These are phyloP conservation scores for Dictyostelium firmibasis DNA, from an alignment of 78 protist species.

Conservation along the genomic window DNA sequence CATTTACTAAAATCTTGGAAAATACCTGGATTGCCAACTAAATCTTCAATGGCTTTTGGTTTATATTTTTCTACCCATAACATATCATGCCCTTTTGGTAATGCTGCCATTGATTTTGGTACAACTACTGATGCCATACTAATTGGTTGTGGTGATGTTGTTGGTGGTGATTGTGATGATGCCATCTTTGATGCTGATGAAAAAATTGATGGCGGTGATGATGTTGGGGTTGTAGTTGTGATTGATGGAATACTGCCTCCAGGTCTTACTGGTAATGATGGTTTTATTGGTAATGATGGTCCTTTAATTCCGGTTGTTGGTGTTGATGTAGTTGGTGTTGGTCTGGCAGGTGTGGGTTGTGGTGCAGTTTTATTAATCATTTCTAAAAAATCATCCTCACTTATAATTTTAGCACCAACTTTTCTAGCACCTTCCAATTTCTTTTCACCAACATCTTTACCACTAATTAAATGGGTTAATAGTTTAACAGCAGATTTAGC, in stretches of 20 bases:
- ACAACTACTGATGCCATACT: not conserved
- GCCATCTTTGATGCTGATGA: not conserved
- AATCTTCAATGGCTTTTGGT: conserved; percentile 74
- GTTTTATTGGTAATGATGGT: not conserved
- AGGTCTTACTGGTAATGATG: not conserved
- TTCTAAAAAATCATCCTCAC: conserved; percentile 72
- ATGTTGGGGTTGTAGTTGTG: not conserved
- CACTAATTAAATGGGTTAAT: conserved; percentile 47
- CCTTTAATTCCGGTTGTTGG: not conserved
- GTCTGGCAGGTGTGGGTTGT: not conserved
- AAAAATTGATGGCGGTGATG: not conserved
- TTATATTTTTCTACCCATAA: conserved; percentile 89
- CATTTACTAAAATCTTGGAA: conserved; percentile 60
- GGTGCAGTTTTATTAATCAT: conserved; percentile 13
- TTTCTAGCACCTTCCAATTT: conserved; percentile 18
- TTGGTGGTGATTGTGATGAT: not conserved
- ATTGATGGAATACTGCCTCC: not conserved
- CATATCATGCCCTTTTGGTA: conserved; percentile 24
- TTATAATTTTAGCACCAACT: not conserved
- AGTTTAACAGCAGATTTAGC: conserved; percentile 23
- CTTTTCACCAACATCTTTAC: conserved; percentile 35
- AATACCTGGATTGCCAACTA: conserved; percentile 87
- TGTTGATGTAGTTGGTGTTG: not conserved
- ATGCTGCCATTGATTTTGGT: not conserved
- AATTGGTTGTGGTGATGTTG: not conserved